Evolutionary conservation across 208 protist species (phyloP).

Genomic region (Trypanosoma grayi): DNA sequence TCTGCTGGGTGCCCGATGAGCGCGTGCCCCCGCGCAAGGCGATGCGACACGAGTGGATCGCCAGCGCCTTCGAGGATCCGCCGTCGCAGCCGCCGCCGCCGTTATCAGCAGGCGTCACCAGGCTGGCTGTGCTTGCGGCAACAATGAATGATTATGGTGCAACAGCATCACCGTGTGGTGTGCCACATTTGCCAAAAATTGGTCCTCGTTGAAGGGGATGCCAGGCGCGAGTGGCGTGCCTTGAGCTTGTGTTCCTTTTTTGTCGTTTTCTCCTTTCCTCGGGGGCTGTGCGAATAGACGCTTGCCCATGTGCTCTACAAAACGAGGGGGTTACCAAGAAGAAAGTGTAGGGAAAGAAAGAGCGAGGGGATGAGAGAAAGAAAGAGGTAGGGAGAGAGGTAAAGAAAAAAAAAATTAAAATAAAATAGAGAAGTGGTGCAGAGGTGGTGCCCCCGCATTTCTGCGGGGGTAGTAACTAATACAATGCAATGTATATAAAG

Average conservation of each 20-base stretch:
- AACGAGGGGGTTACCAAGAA: neutral
- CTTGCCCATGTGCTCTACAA: neutral
- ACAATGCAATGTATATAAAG: neutral
- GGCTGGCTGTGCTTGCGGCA: constrained; percentile 1
- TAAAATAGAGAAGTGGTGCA: no score
- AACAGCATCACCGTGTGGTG: neutral
- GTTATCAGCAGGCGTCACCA: neutral
- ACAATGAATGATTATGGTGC: neutral
- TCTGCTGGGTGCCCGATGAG: constrained; percentile 62
- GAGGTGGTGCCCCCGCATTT: no score
- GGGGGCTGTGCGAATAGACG: neutral
- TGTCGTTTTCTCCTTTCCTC: neutral
- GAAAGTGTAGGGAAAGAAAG: neutral
- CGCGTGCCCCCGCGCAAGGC: constrained; percentile 53
- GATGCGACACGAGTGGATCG: constrained; percentile 79
- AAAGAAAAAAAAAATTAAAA: neutral
- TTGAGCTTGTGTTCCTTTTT: neutral
- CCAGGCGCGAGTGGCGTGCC: neutral
- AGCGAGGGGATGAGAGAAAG: neutral
- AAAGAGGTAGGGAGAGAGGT: neutral
- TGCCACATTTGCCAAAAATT: constrained; percentile 21
- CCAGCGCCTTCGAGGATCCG: constrained; percentile 35
- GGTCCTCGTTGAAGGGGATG: constrained; percentile 7
- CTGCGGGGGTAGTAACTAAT: no score
- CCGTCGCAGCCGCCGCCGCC: neutral